Conservation (phyloP, 2,329 filamentous ascomycete species). For the Neospermospora avenae region DNA sequence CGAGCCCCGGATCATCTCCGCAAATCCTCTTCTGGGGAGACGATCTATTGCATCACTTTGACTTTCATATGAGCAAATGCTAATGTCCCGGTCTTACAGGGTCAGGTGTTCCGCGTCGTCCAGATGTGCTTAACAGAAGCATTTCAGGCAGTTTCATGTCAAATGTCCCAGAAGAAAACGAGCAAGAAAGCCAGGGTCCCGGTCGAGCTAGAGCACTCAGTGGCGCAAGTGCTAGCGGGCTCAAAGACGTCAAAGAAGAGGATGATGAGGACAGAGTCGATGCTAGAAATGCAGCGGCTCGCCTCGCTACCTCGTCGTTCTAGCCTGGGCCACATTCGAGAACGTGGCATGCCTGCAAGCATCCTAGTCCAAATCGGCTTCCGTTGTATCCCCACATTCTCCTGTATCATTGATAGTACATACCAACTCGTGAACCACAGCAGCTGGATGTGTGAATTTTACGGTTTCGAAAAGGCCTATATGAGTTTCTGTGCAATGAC, state of each 20-base stretch:
- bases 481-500: constrained; percentile 7
- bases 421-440: constrained; percentile 16
- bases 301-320: constrained; percentile 16
- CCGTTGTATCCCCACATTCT: constrained; percentile 20
- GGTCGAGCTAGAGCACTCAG: constrained; percentile 32
- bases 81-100: constrained; percentile 44
- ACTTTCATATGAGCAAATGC: background rate
- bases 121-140: constrained; percentile 74
- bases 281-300: constrained; percentile 71
- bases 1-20: constrained; percentile 1
- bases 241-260: constrained; percentile 67
- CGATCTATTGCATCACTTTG: background rate
- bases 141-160: constrained; percentile 69
- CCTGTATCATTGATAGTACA: constrained; percentile 20
- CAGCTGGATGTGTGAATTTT: constrained; percentile 1
- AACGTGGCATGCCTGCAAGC: constrained; percentile 12
- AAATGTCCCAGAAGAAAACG: constrained; percentile 62
- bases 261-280: constrained; percentile 93
- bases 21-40: background rate
- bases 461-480: constrained; percentile 2
- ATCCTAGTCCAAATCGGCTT: background rate
- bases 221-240: constrained; percentile 38
- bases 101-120: constrained; percentile 81
- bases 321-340: constrained; percentile 6
- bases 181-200: constrained; percentile 44